A percentile compares a stretch with the other conserved stretches of the same genome.
Evolutionary conservation across 2,329 filamentous ascomycete genomes (phyloP).

Genomic region (Mycosphaerella sp.): DNA sequence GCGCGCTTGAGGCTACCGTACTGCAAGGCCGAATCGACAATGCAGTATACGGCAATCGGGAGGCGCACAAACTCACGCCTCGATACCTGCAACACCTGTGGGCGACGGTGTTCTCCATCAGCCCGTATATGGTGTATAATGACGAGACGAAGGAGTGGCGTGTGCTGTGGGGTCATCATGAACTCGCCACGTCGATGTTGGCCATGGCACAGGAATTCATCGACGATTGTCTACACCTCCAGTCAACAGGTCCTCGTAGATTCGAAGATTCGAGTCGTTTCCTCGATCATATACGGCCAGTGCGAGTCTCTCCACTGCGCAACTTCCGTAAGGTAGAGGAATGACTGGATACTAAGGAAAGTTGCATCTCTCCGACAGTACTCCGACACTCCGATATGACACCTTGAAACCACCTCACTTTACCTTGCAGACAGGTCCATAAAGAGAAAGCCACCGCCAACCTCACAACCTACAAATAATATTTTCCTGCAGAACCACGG

Average conservation of each 20-base stretch:
- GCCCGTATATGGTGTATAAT: slow-evolving; percentile 5
- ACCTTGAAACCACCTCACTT: too few species aligned
- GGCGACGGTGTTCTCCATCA: slow-evolving; percentile 34
- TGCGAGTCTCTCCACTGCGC: too few species aligned
- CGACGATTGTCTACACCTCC: neutral
- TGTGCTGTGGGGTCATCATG: slow-evolving; percentile 5
- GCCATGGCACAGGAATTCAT: neutral
- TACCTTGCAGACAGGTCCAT: too few species aligned
- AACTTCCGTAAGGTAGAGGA: too few species aligned
- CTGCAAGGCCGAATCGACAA: slow-evolving; percentile 11
- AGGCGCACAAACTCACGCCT: slow-evolving; percentile 35
- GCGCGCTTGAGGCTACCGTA: slow-evolving; percentile 22
- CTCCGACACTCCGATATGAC: too few species aligned
- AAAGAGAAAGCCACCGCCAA: too few species aligned
- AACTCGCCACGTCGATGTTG: neutral
- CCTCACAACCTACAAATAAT: too few species aligned
- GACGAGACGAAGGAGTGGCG: neutral
- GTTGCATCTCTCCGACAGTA: too few species aligned
- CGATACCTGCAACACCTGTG: slow-evolving; percentile 45
- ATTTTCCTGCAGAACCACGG: too few species aligned
- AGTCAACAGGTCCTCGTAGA: neutral
- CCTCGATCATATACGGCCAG: too few species aligned
- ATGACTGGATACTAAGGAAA: too few species aligned
- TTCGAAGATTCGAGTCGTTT: too few species aligned
- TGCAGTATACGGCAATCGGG: slow-evolving; percentile 14